These are phyloP conservation scores for Neurospora hispaniola DNA, from an alignment of 495 filamentous ascomycete species.

Conservation along the genomic window DNA sequence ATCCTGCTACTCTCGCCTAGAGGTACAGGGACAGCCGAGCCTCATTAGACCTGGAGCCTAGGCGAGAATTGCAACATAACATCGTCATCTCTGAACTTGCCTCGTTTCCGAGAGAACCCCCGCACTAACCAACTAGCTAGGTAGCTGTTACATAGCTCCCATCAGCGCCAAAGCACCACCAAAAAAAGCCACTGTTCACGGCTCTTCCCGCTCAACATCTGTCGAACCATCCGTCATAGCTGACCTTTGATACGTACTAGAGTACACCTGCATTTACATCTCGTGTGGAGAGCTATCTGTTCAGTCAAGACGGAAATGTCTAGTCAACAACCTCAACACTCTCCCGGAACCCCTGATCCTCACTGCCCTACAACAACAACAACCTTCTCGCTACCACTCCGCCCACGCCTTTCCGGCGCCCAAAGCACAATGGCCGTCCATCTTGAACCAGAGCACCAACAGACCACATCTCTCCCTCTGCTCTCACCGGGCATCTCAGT, in stretches of 20 bases:
- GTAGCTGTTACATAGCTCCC: no score
- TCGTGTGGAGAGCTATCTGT: background rate
- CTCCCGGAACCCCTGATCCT: background rate
- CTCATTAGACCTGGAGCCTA: background rate
- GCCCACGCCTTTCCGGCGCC: conserved; percentile 2
- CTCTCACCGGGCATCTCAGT: conserved; percentile 31
- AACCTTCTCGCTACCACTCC: conserved; percentile 8
- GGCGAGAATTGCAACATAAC: background rate
- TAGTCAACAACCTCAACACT: background rate
- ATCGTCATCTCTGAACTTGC: background rate
- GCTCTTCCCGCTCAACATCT: background rate
- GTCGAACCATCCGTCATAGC: background rate
- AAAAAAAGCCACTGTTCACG: background rate
- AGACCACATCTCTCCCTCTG: conserved; percentile 12
- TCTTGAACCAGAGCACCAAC: background rate
- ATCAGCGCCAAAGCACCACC: background rate
- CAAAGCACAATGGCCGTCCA: conserved; percentile 4
- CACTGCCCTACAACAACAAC: background rate
- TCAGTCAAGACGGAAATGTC: background rate
- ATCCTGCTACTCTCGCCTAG: background rate
- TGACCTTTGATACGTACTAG: background rate
- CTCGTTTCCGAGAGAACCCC: background rate
- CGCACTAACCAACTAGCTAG: background rate
- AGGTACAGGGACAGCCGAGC: background rate
- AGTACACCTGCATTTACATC: background rate